Conservation (phyloP, 2,329 filamentous ascomycete species). For the Alternaria burnsii region DNA sequence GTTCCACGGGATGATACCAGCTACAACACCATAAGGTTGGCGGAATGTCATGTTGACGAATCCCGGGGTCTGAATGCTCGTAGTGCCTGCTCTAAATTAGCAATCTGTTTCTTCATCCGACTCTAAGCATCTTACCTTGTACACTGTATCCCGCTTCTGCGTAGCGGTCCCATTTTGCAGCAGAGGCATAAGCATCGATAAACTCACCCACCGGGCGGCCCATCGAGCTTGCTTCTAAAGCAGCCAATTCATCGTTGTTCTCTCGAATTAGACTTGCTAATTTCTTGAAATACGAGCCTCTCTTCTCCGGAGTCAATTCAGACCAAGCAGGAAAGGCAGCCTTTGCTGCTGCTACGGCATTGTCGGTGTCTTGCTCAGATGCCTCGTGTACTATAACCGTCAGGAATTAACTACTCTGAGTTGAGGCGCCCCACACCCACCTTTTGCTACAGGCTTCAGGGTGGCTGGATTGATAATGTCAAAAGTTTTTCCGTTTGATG, state of each 20-base stretch:
- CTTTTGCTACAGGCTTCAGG: conserved; percentile 81
- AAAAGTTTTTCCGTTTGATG: conserved; percentile 55
- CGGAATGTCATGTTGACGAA: conserved; percentile 73
- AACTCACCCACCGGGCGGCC: conserved; percentile 85
- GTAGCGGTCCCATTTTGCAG: conserved; percentile 82
- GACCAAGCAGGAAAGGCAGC: conserved; percentile 79
- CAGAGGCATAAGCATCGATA: conserved; percentile 78
- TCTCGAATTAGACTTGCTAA: conserved; percentile 79
- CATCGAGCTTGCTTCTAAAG: conserved; percentile 84
- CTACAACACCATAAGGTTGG: conserved; percentile 80
- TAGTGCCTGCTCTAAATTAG: conserved; percentile 65
- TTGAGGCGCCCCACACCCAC: conserved; percentile 56
- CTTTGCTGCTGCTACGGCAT: conserved; percentile 73
- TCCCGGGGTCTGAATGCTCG: conserved; percentile 61
- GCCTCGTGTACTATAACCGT: conserved; percentile 51
- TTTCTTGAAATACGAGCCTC: conserved; percentile 56
- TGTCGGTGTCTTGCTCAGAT: conserved; percentile 66
- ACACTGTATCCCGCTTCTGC: conserved; percentile 76
- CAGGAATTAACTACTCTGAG: neutral
- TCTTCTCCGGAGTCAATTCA: conserved; percentile 33
- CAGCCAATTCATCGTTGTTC: conserved; percentile 81
- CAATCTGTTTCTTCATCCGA: neutral
- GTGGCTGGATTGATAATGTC: conserved; percentile 82
- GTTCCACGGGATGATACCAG: conserved; percentile 76
- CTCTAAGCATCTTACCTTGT: conserved; percentile 54